Evolutionary conservation across 2,329 filamentous ascomycete genomes (phyloP).

Genomic region (Geosmithia flava): DNA sequence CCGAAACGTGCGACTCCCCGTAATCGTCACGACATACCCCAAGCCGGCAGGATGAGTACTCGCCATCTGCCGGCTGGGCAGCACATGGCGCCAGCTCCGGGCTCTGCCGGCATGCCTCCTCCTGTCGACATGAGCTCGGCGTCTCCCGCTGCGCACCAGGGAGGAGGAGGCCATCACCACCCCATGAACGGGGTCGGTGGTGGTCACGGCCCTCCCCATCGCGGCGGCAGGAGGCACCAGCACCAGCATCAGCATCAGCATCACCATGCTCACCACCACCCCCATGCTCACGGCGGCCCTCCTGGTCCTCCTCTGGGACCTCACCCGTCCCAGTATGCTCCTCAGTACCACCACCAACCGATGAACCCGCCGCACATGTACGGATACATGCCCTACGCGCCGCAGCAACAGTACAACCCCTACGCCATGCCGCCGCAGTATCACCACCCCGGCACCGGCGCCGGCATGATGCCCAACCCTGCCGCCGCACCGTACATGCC

Average conservation of each 20-base stretch:
- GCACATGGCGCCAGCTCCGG: conserved; percentile 31
- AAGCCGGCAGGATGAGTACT: conserved; percentile 66
- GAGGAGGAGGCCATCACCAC: neutral
- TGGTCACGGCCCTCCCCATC: neutral
- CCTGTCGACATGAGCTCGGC: conserved; percentile 17
- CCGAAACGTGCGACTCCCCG: conserved; percentile 16
- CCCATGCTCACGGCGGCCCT: conserved; percentile 2
- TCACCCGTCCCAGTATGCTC: conserved; percentile 13
- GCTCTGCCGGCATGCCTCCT: conserved; percentile 15
- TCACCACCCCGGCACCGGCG: conserved; percentile 26
- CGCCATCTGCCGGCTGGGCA: conserved; percentile 69
- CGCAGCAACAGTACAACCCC: conserved; percentile 17
- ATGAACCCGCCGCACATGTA: conserved; percentile 33
- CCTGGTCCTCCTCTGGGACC: conserved; percentile 1
- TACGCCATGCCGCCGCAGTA: conserved; percentile 46
- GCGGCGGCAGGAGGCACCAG: neutral
- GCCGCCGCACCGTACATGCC: conserved; percentile 27
- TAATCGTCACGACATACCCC: conserved; percentile 22
- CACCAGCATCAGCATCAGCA: conserved; percentile 6
- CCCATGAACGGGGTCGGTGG: neutral
- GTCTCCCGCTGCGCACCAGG: neutral
- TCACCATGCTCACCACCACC: conserved; percentile 4
- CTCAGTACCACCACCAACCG: conserved; percentile 22
- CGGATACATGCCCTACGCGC: conserved; percentile 37
- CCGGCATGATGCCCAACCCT: conserved; percentile 22